Conservation (phyloP, 768 basidiomycete genomes). For the Boletus eberwhitei region DNA sequence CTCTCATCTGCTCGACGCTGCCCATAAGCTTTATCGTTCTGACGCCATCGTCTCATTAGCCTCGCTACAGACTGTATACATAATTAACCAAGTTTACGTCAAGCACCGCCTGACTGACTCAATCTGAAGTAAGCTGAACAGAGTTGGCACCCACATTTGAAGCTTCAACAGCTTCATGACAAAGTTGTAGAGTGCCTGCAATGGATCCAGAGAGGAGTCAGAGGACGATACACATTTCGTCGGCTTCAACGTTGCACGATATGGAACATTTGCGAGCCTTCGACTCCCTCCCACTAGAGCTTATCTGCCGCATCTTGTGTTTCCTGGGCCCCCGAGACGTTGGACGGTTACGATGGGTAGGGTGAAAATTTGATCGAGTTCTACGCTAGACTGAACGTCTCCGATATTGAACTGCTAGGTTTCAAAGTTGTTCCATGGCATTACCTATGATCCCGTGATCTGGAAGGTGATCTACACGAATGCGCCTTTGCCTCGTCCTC, state of each 20-base stretch:
- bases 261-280: background rate
- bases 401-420: background rate
- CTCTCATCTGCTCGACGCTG: too few species aligned
- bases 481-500: slow-evolving; percentile 1
- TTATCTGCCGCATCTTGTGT: background rate
- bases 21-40: too few species aligned
- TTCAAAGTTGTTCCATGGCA: slow-evolving; percentile 1
- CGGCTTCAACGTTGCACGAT: background rate
- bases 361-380: background rate
- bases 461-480: slow-evolving; percentile 7
- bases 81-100: too few species aligned
- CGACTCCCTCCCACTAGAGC: background rate
- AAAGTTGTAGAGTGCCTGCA: too few species aligned
- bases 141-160: too few species aligned
- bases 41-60: too few species aligned
- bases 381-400: background rate
- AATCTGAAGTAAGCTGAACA: too few species aligned
- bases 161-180: too few species aligned
- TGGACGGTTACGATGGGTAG: background rate
- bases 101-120: too few species aligned
- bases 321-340: background rate
- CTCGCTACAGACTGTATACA: too few species aligned
- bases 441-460: background rate
- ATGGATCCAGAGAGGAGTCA: too few species aligned
- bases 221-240: background rate